Evolutionary conservation across 2,329 filamentous ascomycete genomes (phyloP).

Genomic region (Cladosporium phlei): DNA sequence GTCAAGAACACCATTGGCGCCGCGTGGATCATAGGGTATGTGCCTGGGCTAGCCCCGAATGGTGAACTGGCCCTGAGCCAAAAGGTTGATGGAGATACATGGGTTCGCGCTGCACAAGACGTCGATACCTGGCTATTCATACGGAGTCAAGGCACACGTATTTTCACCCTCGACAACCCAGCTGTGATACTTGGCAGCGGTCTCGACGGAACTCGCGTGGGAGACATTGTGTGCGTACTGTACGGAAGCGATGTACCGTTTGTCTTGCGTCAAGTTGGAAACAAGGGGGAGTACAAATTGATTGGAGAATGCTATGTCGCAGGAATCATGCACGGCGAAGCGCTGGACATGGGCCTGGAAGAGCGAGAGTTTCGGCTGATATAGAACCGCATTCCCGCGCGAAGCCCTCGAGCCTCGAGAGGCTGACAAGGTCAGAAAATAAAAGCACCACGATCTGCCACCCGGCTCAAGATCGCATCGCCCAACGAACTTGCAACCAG

Average conservation of each 20-base stretch:
- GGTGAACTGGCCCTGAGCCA: not conserved
- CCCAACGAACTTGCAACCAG: constrained; percentile 6
- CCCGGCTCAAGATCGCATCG: not conserved
- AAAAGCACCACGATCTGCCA: constrained; percentile 5
- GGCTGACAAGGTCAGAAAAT: constrained; percentile 10
- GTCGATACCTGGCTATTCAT: not conserved
- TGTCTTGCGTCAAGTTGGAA: not conserved
- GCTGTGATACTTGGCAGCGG: not conserved
- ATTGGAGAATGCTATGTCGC: constrained; percentile 31
- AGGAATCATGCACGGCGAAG: constrained; percentile 31
- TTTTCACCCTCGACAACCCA: not conserved
- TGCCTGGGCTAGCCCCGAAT: not conserved
- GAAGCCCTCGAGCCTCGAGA: too few relatives aligned
- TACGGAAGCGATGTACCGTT: not conserved
- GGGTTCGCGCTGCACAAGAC: not conserved
- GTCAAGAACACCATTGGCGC: not conserved
- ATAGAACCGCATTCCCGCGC: too few relatives aligned
- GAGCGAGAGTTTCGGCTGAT: not conserved
- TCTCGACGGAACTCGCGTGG: not conserved
- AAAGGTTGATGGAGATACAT: not conserved
- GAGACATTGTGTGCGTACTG: not conserved
- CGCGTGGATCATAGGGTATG: not conserved
- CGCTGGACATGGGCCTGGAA: constrained; percentile 18
- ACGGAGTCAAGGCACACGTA: not conserved
- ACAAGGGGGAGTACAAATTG: constrained; percentile 19